A percentile compares a stretch with the other conserved stretches of the same genome.
Evolutionary conservation across 2,329 filamentous ascomycete genomes (phyloP).

Genomic region (Keithomyces neogunnii): DNA sequence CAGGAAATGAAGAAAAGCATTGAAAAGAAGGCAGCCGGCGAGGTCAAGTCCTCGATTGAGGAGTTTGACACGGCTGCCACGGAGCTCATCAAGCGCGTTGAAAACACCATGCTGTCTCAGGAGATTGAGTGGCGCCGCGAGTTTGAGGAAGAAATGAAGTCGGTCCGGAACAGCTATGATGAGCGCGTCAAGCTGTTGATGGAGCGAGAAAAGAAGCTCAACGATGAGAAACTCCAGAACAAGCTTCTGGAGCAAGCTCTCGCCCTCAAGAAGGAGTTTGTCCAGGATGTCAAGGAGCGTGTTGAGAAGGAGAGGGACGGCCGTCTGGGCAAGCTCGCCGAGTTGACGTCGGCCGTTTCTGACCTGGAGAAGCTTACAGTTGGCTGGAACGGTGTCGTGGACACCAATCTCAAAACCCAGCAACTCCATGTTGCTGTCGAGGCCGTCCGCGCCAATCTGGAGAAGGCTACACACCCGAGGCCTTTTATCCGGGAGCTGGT

Average conservation of each 20-base stretch:
- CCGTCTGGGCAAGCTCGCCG: slow-evolving; percentile 75
- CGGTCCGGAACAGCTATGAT: slow-evolving; percentile 69
- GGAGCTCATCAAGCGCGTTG: slow-evolving; percentile 81
- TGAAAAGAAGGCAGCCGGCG: slow-evolving; percentile 61
- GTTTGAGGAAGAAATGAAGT: slow-evolving; percentile 78
- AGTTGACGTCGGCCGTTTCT: slow-evolving; percentile 67
- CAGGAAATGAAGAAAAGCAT: slow-evolving; percentile 60
- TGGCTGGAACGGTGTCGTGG: slow-evolving; percentile 85
- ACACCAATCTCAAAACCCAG: slow-evolving; percentile 86
- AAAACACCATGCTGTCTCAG: slow-evolving; percentile 72
- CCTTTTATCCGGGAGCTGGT: slow-evolving; percentile 92
- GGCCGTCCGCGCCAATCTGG: slow-evolving; percentile 76
- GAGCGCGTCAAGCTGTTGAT: slow-evolving; percentile 71
- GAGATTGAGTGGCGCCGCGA: slow-evolving; percentile 79
- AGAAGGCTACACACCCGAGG: slow-evolving; percentile 59
- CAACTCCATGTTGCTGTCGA: slow-evolving; percentile 95
- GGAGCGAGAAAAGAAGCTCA: slow-evolving; percentile 68
- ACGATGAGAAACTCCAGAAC: slow-evolving; percentile 77
- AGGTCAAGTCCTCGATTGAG: slow-evolving; percentile 61
- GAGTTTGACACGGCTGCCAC: slow-evolving; percentile 84
- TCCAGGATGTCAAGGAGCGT: slow-evolving; percentile 65
- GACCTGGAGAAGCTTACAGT: slow-evolving; percentile 82
- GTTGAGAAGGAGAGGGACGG: slow-evolving; percentile 85
- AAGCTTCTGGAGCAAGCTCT: slow-evolving; percentile 85
- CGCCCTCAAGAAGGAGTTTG: slow-evolving; percentile 76